phyloP scores from a whole-genome alignment of 2,329 filamentous ascomycete species.

The Cadophora luteo-olivacea region DNA sequence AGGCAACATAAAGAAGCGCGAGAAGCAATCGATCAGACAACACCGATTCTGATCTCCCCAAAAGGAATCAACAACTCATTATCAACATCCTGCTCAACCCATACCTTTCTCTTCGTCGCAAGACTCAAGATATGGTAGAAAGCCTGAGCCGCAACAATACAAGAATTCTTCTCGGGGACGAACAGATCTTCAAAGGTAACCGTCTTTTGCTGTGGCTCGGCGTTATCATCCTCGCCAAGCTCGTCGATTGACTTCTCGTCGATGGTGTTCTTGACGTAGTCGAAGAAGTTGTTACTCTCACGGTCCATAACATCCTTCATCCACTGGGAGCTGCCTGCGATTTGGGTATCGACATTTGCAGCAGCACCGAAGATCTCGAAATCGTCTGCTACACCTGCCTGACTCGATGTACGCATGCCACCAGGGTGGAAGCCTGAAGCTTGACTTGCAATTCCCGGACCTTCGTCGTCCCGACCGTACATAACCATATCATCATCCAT shows the following conservation, averaged over 20 bases:
- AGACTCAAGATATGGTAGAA: conserved; percentile 77
- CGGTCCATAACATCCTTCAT: conserved; percentile 59
- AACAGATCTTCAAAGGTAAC: conserved; percentile 76
- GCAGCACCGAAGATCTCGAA: conserved; percentile 52
- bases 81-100: conserved; percentile 61
- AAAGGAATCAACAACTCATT: conserved; percentile 29
- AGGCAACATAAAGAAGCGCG: not conserved
- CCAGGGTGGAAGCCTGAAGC: conserved; percentile 4
- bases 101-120: conserved; percentile 68
- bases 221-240: conserved; percentile 25
- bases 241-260: conserved; percentile 43
- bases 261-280: conserved; percentile 60
- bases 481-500: conserved; percentile 36
- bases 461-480: conserved; percentile 38
- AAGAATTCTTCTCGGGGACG: conserved; percentile 57
- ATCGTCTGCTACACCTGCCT: conserved; percentile 40
- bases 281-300: conserved; percentile 68
- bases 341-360: conserved; percentile 55
- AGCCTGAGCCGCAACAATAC: conserved; percentile 73
- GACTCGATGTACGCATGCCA: conserved; percentile 17
- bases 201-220: conserved; percentile 45
- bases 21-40: conserved; percentile 22
- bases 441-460: conserved; percentile 9
- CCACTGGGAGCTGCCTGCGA: conserved; percentile 54
- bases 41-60: conserved; percentile 40